Base-by-base conservation (phyloP, 768 basidiomycete species). In the Trametes villosa region DNA sequence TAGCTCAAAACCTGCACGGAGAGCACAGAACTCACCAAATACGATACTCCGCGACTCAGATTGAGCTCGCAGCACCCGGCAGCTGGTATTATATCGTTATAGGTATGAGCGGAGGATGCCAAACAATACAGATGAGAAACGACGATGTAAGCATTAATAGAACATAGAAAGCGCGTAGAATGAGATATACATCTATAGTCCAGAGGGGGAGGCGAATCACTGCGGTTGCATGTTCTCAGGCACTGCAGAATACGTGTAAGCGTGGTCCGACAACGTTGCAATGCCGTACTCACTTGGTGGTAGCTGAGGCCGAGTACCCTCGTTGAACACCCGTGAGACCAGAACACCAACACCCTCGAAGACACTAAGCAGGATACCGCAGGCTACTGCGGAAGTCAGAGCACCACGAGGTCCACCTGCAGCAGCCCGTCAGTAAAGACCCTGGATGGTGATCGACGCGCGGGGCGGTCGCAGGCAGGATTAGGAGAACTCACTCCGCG, bases 261-360 rank as follows among this genome's bases (percentile, higher is more conserved):
- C 40, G 36, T 29, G 9, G 3, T 20, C 45, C 9, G 33, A 31
- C 9, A 31, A 38, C 4, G 18, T 9, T 18, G 42, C 4, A n/a
- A 48, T 33, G 5, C 20, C 9, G 26, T 30, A 81, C 92, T 71
- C 69, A 94, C 92, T 66, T 73, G 87, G 89, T 62, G 90, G 87
- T 75, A 92, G 78, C 71, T 90, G 89, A 65, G 91, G 92, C 69
- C 90, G 81, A 67, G 87, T 86, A 58, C 84, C 85, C 71, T 92
- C 92, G 69, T 89, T 91, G 74, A 97, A 91, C 65, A 95, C 89
- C 61, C 96, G 85, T 48, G 87, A 89, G 62, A 98, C 79, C 26
- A 98, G 81, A 9, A 98, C 96, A 67, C 96, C 96, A 22, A 98
- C 94, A 69, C 96, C 96, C 76, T 94, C 91, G 70, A 95, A 92